Conservation (phyloP, 2,329 filamentous ascomycete genomes). For the Chaetomiaceae sp. region DNA sequence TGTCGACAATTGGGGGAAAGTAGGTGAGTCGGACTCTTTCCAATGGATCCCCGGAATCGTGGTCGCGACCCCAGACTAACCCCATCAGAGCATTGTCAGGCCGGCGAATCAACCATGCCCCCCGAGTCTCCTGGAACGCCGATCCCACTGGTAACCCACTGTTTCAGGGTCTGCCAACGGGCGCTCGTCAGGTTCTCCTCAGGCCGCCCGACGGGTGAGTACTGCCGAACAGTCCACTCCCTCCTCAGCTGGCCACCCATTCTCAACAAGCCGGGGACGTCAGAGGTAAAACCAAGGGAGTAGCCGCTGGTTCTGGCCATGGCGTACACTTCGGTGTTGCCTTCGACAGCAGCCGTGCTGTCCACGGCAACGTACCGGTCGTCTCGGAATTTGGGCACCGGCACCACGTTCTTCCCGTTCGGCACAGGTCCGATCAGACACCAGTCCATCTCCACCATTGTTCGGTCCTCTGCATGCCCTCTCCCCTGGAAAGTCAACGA, state of each 20-base stretch:
- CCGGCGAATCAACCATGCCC: constrained; percentile 22
- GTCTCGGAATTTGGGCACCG: constrained; percentile 11
- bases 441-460: constrained; percentile 19
- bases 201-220: constrained; percentile 3
- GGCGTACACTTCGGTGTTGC: constrained; percentile 23
- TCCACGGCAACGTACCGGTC: constrained; percentile 1
- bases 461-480: neutral
- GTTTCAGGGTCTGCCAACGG: constrained; percentile 8
- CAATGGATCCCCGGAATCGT: constrained; percentile 10
- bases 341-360: constrained; percentile 9
- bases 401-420: constrained; percentile 14
- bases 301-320: constrained; percentile 20
- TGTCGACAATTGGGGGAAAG: constrained; percentile 21
- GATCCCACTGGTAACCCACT: constrained; percentile 18
- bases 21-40: constrained; percentile 17
- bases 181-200: neutral
- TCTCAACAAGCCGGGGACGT: constrained; percentile 18
- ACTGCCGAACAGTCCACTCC: constrained; percentile 20
- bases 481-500: constrained; percentile 14
- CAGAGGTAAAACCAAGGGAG: constrained; percentile 21
- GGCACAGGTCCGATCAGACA: constrained; percentile 18
- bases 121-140: constrained; percentile 22
- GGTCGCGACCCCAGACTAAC: constrained; percentile 20
- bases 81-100: constrained; percentile 17
- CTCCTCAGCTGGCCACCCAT: constrained; percentile 10